Base-by-base conservation (phyloP, 208 protist species). In the Acanthamoeba pearcei region DNA sequence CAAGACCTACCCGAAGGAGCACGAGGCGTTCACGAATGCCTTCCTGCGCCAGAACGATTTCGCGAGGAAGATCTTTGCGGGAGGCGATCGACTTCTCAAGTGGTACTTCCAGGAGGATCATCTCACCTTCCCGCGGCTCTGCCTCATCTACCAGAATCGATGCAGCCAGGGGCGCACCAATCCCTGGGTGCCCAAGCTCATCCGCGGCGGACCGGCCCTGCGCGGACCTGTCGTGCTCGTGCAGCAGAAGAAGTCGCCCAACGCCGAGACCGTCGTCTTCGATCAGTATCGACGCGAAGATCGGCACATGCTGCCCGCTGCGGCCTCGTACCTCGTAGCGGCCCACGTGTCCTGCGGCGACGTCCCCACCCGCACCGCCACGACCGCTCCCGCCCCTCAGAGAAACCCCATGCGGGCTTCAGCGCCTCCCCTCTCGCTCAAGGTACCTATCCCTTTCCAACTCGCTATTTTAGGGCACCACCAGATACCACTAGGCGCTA, bases 121-220 rank as follows among this genome's bases (percentile, higher is more conserved):
- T 38, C 62, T 92, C 29, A 92, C 86, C 29, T 92, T 92, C 66
- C 86, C 86, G 53, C 86, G 86, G 19, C 62, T 92, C 42, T 92
- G 86, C 86, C 86, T 92, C 66, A 92, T 92, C 86, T 92, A 92
- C 66, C 86, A 92, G 46, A 92, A 92, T 57, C 57, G 57, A 38
- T 80, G 86, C 38, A 92, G 64, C 64, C 19, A 76, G 8, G 86
- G 64, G 42, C 57, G 66, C 46, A 80, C 38, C 62, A 92, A 92
- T 38, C 86, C 86, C 27, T 92, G 86, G 86, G 86, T 92, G 86
- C 42, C 86, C 38, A 92, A 92, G 62, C 86, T 92, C 42, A 80
- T 92, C 17, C 57, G 49, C 27, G 32, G 24, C 38, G 86, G 86
- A 57, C 86, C 86, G 13, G 0, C 86, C 24, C 62, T 92, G 53